A percentile compares a stretch with the other conserved stretches of the same genome.
Conservation (phyloP, 257 asterid genomes). For the Solanum bulbocastanum region DNA sequence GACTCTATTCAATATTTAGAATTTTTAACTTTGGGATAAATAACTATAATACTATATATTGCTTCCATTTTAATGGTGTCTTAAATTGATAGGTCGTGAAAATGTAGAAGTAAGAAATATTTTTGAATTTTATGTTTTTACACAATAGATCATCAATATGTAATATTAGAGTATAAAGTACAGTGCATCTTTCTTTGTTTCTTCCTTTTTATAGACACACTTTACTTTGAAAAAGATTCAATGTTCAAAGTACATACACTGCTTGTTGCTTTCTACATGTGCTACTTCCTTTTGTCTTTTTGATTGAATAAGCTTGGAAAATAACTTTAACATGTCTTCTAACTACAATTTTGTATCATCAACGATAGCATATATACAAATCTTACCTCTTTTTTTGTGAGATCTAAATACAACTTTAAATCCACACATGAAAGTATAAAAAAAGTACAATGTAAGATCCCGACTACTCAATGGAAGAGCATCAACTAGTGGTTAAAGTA, state of each 20-base stretch:
- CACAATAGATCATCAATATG: neutral
- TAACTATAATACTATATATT: neutral
- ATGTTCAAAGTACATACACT: neutral
- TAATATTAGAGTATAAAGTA: too few species aligned
- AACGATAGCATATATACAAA: too few species aligned
- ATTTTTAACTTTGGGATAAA: neutral
- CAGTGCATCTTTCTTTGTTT: neutral
- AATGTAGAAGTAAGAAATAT: neutral
- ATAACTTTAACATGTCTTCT: neutral
- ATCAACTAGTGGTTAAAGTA: neutral
- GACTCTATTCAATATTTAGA: neutral
- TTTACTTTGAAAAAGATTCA: neutral
- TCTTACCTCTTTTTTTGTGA: too few species aligned
- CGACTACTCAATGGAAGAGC: neutral
- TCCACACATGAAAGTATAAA: too few species aligned
- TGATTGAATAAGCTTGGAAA: neutral
- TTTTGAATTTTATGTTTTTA: neutral
- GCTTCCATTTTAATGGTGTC: neutral
- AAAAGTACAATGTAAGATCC: neutral
- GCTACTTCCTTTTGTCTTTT: neutral
- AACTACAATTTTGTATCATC: neutral
- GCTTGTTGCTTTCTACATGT: neutral
- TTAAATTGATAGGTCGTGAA: neutral
- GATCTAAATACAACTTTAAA: too few species aligned
- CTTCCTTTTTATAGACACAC: neutral